Conservation (phyloP, 345 rosid genomes). For the Eucalyptus tenuipes region DNA sequence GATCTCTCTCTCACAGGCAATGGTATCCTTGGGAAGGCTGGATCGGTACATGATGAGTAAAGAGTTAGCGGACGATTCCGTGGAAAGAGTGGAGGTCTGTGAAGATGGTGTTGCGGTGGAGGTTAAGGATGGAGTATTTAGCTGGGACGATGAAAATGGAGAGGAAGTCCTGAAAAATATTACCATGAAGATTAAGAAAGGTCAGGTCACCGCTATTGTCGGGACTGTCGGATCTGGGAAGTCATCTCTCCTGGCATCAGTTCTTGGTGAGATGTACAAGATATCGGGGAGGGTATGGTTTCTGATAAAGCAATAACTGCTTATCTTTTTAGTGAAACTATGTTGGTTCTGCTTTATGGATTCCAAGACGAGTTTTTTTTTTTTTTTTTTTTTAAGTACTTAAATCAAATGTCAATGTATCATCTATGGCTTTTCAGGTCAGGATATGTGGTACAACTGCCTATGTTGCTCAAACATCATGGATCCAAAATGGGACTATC, state of each 20-base stretch:
- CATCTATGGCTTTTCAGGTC: constrained; percentile 21
- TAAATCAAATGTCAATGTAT: not conserved
- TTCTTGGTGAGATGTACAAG: constrained; percentile 96
- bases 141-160: constrained; percentile 74
- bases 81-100: constrained; percentile 49
- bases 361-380: not conserved
- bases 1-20: constrained; percentile 92
- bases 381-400: not conserved
- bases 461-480: constrained; percentile 91
- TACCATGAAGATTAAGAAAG: constrained; percentile 49
- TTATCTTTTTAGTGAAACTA: not conserved
- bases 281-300: constrained; percentile 54
- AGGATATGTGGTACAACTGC: constrained; percentile 73
- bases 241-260: constrained; percentile 74
- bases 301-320: not conserved
- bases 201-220: constrained; percentile 79
- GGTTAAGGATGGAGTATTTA: constrained; percentile 53
- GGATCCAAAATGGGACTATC: constrained; percentile 92
- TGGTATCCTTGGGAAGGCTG: constrained; percentile 73
- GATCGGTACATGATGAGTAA: constrained; percentile 71
- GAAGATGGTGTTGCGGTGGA: constrained; percentile 49
- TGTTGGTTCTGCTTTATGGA: not conserved
- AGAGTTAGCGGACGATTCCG: constrained; percentile 47
- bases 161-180: constrained; percentile 47
- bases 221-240: constrained; percentile 95